These are phyloP conservation scores for Neoconidiobolus thromboides DNA, from an alignment of 371 early-diverging fungal species.

Conservation along the genomic window DNA sequence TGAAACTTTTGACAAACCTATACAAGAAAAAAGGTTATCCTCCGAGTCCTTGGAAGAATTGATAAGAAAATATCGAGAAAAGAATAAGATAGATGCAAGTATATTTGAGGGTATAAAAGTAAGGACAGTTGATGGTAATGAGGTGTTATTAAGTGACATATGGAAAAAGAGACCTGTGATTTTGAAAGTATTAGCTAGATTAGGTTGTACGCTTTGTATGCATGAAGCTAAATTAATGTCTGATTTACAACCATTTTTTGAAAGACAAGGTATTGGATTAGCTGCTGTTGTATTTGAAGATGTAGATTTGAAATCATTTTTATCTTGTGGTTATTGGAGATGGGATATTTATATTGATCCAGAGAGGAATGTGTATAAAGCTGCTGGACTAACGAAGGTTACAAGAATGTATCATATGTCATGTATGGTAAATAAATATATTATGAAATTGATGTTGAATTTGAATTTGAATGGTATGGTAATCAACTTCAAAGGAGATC, in stretches of 20 bases:
- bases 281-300: constrained; percentile 6
- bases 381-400: neutral
- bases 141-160: neutral
- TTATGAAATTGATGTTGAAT: neutral
- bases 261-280: neutral
- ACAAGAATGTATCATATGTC: neutral
- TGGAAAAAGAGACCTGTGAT: constrained; percentile 3
- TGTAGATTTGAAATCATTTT: neutral
- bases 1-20: too few species aligned
- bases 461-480: neutral
- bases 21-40: too few species aligned
- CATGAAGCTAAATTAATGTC: neutral
- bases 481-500: neutral
- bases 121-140: neutral
- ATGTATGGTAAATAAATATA: neutral
- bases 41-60: too few species aligned
- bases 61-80: too few species aligned
- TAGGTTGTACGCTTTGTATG: constrained; percentile 3
- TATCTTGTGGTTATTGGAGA: constrained; percentile 1
- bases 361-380: neutral
- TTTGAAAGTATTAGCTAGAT: constrained; percentile 1
- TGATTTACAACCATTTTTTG: neutral
- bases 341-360: constrained; percentile 4
- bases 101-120: constrained; percentile 4
- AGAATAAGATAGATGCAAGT: neutral